A percentile compares a stretch with the other conserved stretches of the same genome.
Evolutionary conservation across 2,329 filamentous ascomycete genomes (phyloP).

Genomic region (Aspergillus jensenii): DNA sequence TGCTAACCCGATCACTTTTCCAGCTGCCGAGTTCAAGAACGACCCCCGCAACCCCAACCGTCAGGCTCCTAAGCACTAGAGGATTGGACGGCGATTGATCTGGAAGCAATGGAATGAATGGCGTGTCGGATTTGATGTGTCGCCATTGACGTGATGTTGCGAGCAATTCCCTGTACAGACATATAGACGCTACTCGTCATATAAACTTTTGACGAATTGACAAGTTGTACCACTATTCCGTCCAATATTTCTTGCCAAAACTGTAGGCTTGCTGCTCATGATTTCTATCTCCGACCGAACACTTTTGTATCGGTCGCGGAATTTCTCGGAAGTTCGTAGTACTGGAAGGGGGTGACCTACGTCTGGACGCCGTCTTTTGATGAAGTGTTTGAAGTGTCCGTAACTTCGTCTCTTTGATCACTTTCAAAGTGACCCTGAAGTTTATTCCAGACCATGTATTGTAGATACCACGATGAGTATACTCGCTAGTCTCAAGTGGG

Average conservation of each 20-base stretch:
- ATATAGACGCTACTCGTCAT: constrained; percentile 38
- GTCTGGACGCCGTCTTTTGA: neutral
- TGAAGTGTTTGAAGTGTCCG: neutral
- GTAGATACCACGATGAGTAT: neutral
- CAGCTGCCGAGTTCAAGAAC: constrained; percentile 95
- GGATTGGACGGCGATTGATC: constrained; percentile 17
- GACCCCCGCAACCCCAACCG: constrained; percentile 75
- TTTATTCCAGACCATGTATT: neutral
- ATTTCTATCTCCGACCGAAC: neutral
- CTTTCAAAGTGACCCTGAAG: neutral
- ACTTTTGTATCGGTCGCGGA: neutral
- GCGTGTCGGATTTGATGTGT: constrained; percentile 21
- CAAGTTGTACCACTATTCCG: constrained; percentile 39
- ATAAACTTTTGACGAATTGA: constrained; percentile 35
- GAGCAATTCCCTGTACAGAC: constrained; percentile 39
- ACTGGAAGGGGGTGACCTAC: neutral
- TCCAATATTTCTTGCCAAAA: neutral
- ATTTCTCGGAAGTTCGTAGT: neutral
- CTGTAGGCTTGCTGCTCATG: neutral
- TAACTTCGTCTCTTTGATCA: neutral
- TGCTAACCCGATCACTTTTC: constrained; percentile 21
- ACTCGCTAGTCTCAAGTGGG: neutral
- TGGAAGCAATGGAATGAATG: constrained; percentile 17
- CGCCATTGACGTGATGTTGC: constrained; percentile 26
- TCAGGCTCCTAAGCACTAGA: constrained; percentile 40